Percentiles rank a stretch among this genome's conserved stretches.
Conservation (phyloP, 352 stramenopile species). For the Phytophthora kernoviae region DNA sequence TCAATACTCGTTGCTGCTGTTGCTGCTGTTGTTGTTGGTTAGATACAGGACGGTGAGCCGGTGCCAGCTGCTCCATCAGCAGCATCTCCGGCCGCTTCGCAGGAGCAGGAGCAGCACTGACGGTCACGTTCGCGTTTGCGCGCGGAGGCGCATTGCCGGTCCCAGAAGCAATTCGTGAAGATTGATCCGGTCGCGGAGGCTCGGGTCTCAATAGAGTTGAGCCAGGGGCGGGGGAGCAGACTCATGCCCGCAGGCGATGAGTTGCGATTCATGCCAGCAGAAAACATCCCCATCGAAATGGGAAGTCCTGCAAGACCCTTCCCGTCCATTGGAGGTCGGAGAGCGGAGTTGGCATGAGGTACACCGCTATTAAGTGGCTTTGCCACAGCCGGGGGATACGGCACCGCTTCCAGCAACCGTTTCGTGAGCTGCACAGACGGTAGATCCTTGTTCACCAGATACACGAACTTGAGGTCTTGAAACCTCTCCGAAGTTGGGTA, state of each 20-base stretch:
- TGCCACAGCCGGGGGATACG: conserved; percentile 38
- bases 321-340: conserved; percentile 17
- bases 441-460: conserved; percentile 87
- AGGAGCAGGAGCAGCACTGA: conserved; percentile 10
- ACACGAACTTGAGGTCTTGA: conserved; percentile 89
- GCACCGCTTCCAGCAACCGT: conserved; percentile 75
- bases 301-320: conserved; percentile 27
- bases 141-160: conserved; percentile 14
- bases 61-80: conserved; percentile 39
- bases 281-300: conserved; percentile 45
- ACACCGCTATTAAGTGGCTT: conserved; percentile 36
- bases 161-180: conserved; percentile 38
- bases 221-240: conserved; percentile 35
- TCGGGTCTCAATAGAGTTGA: conserved; percentile 34
- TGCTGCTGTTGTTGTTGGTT: conserved; percentile 32
- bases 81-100: conserved; percentile 42
- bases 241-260: conserved; percentile 33
- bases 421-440: conserved; percentile 77
- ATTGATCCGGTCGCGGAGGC: conserved; percentile 30
- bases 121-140: conserved; percentile 1
- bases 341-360: conserved; percentile 21
- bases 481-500: conserved; percentile 85
- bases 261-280: conserved; percentile 28
- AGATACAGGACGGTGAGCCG: conserved; percentile 28
- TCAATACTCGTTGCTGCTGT: conserved; percentile 44